Conservation (phyloP, 257 asterid genomes). For the Orobanche coerulescens region DNA sequence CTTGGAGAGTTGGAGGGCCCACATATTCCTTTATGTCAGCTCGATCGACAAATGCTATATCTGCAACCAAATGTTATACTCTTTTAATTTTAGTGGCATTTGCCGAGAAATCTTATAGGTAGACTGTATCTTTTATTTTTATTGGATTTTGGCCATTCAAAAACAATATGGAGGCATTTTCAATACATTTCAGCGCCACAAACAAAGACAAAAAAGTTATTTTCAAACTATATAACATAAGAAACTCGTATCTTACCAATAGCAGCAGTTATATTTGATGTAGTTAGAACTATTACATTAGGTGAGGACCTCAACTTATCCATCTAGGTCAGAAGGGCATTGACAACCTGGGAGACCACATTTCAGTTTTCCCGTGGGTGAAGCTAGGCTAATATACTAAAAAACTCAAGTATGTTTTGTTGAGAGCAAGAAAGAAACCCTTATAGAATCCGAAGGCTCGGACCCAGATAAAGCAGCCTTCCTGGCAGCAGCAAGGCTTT, state of each 20-base stretch:
- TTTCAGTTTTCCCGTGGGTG: conserved; percentile 17
- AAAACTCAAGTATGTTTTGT: conserved; percentile 13
- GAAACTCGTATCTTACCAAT: conserved; percentile 53
- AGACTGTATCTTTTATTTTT: not conserved
- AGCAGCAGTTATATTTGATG: conserved; percentile 95
- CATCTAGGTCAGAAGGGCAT: conserved; percentile 91
- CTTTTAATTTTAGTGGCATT: not conserved
- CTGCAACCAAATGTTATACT: too few relatives aligned
- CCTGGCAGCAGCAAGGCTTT: conserved; percentile 99
- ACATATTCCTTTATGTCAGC: too few relatives aligned
- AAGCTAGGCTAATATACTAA: conserved; percentile 17
- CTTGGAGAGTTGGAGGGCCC: too few relatives aligned
- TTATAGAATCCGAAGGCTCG: conserved; percentile 98
- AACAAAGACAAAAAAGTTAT: not conserved
- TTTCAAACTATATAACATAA: not conserved
- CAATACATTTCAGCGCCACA: not conserved
- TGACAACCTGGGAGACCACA: conserved; percentile 73
- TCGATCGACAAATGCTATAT: too few relatives aligned
- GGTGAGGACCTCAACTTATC: conserved; percentile 88
- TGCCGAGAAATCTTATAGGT: not conserved
- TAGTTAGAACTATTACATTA: conserved; percentile 86
- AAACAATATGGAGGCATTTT: not conserved
- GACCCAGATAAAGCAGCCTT: conserved; percentile 97
- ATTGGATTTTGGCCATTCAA: too few relatives aligned
- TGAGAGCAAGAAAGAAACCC: conserved; percentile 46